Percentiles rank a stretch among this genome's conserved stretches.
Evolutionary conservation across 306 rosid genomes (phyloP).

Genomic region (Phaseolus lunatus): DNA sequence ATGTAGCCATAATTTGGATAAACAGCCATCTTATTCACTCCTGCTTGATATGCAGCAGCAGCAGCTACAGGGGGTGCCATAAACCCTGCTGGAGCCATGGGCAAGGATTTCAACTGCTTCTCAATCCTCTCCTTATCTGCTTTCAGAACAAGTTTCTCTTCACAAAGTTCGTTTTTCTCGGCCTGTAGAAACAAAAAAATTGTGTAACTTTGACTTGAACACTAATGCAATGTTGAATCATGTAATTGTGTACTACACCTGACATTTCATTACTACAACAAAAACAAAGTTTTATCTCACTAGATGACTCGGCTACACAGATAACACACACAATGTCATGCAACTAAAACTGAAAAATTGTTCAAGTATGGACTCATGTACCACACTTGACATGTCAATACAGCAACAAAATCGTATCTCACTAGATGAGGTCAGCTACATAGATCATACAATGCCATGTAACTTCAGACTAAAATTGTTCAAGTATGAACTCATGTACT

Average conservation of each 20-base stretch:
- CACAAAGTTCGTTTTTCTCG: constrained; percentile 90
- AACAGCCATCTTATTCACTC: constrained; percentile 77
- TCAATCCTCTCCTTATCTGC: constrained; percentile 81
- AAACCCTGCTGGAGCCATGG: constrained; percentile 67
- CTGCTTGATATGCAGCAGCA: constrained; percentile 74
- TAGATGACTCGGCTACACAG: too few relatives aligned
- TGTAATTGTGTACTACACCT: not conserved
- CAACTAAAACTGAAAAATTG: too few relatives aligned
- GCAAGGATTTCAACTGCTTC: constrained; percentile 70
- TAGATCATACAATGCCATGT: too few relatives aligned
- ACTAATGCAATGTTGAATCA: too few relatives aligned
- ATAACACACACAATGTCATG: too few relatives aligned
- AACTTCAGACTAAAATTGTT: too few relatives aligned
- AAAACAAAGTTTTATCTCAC: too few relatives aligned
- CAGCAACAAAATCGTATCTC: too few relatives aligned
- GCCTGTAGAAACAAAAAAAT: constrained; percentile 53
- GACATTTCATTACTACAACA: not conserved
- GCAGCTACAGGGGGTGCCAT: constrained; percentile 75
- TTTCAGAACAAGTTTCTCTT: constrained; percentile 77
- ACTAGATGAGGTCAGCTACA: too few relatives aligned
- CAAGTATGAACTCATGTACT: too few relatives aligned
- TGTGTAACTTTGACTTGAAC: not conserved
- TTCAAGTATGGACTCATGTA: too few relatives aligned
- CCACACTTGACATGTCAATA: too few relatives aligned
- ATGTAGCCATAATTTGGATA: constrained; percentile 79